Percentiles rank a stretch among this genome's conserved stretches.
Conservation (phyloP, 139 green algal genomes). For the Edaphochlamys debaryana region DNA sequence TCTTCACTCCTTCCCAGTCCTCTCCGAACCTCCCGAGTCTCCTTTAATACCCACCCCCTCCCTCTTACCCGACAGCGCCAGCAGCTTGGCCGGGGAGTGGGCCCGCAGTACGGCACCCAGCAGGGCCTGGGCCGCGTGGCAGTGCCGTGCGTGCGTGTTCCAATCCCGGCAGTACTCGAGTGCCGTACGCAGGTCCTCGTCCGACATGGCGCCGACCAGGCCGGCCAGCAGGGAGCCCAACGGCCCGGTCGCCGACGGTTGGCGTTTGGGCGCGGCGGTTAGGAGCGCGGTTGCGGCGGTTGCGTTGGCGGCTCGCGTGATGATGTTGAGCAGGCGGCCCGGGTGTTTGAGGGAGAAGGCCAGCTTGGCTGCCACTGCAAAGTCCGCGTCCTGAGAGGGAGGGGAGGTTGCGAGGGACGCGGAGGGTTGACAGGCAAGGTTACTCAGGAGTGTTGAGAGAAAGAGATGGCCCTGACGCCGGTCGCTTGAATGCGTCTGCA, state of each 20-base stretch:
- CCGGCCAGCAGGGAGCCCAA: conserved; percentile 20
- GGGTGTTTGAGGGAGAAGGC: conserved; percentile 88
- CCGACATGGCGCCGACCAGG: conserved; percentile 47
- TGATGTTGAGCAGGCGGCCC: conserved; percentile 76
- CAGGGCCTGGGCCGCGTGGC: conserved; percentile 82
- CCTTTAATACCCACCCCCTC: too few species aligned
- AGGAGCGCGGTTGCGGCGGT: not conserved
- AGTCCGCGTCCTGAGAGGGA: conserved; percentile 71
- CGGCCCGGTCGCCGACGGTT: not conserved
- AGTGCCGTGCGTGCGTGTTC: conserved; percentile 93
- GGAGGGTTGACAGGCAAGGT: not conserved
- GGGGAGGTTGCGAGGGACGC: too few species aligned
- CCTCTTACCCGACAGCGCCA: conserved; percentile 66
- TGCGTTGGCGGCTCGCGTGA: conserved; percentile 55
- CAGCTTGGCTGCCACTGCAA: conserved; percentile 73
- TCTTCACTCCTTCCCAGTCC: too few species aligned
- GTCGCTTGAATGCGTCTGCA: too few species aligned
- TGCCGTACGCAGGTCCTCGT: conserved; percentile 51
- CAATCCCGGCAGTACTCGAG: conserved; percentile 85
- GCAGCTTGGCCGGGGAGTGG: conserved; percentile 64
- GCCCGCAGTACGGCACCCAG: conserved; percentile 77
- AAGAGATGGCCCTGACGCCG: too few species aligned
- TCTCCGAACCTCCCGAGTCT: too few species aligned
- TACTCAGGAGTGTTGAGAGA: too few species aligned
- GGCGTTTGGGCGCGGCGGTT: not conserved